Evolutionary conservation across 768 basidiomycete species (phyloP).

Genomic region (Tylopilus rubrobrunneus): DNA sequence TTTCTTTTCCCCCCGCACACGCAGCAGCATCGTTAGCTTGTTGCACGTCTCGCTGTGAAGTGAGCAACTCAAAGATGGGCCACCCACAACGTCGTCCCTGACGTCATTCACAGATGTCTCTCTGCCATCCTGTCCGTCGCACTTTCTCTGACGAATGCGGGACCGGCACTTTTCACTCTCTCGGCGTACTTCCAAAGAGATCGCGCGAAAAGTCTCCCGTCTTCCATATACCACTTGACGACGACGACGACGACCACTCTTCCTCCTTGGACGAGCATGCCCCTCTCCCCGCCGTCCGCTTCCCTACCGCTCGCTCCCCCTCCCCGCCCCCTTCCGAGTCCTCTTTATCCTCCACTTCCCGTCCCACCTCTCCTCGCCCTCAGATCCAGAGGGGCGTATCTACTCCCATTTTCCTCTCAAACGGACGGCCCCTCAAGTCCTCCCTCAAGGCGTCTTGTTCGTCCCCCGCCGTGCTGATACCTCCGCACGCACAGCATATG

Average conservation of each 20-base stretch:
- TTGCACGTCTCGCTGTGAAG: background rate
- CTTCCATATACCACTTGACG: slow-evolving; percentile 20
- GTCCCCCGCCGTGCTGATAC: slow-evolving; percentile 8
- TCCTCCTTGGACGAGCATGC: slow-evolving; percentile 16
- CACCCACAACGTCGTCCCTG: background rate
- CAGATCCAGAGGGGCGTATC: slow-evolving; percentile 33
- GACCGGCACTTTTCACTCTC: slow-evolving; percentile 34
- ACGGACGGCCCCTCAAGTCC: slow-evolving; percentile 84
- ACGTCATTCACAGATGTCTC: slow-evolving; percentile 6
- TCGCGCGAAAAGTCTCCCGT: slow-evolving; percentile 17
- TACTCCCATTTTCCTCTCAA: slow-evolving; percentile 28
- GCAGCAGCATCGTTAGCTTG: no score
- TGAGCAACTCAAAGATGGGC: background rate
- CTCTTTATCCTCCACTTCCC: background rate
- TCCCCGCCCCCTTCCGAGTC: slow-evolving; percentile 12
- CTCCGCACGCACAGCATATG: background rate
- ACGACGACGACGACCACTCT: slow-evolving; percentile 19
- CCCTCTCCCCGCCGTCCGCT: slow-evolving; percentile 31
- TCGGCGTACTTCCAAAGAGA: slow-evolving; percentile 45
- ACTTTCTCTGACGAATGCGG: slow-evolving; percentile 19
- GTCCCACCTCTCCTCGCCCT: slow-evolving; percentile 6
- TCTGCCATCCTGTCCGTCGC: background rate
- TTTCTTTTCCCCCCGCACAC: background rate
- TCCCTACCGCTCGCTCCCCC: slow-evolving; percentile 37
- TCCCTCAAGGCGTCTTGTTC: slow-evolving; percentile 61